phyloP scores from a whole-genome alignment of 768 basidiomycete genomes.

The Rossbeevera mucosa region DNA sequence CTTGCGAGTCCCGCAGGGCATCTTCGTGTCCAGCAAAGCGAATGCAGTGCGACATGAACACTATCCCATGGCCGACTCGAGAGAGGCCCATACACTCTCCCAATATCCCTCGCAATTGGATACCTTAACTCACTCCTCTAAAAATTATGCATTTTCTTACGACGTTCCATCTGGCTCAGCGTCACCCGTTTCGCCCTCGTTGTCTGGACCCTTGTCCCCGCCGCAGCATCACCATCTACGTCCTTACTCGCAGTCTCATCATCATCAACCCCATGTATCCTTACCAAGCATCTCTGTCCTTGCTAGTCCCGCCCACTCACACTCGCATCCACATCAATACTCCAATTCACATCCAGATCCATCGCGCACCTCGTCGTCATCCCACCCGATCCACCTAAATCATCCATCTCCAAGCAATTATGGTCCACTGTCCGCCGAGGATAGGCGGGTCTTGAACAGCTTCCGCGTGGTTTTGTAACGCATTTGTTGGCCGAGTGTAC shows the following conservation, averaged over 20 bases:
- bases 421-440: constrained; percentile 49
- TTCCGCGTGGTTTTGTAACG: constrained; percentile 49
- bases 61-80: constrained; percentile 14
- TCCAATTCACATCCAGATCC: constrained; percentile 3
- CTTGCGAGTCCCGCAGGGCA: constrained; percentile 61
- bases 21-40: constrained; percentile 70
- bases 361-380: not conserved
- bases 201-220: constrained; percentile 12
- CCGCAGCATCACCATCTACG: constrained; percentile 2
- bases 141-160: constrained; percentile 6
- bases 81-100: constrained; percentile 11
- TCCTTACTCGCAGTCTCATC: constrained; percentile 5
- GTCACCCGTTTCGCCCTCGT: constrained; percentile 15
- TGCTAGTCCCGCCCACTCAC: not conserved
- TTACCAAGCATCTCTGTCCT: constrained; percentile 25
- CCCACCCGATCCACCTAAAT: constrained; percentile 17
- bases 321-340: not conserved
- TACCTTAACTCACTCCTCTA: constrained; percentile 7
- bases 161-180: constrained; percentile 9
- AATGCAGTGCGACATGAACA: constrained; percentile 30
- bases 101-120: constrained; percentile 9
- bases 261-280: constrained; percentile 5
- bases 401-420: constrained; percentile 28
- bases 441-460: constrained; percentile 52
- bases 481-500: not conserved